Conservation (phyloP, 345 rosid genomes). For the Arabidopsis arenosa region DNA sequence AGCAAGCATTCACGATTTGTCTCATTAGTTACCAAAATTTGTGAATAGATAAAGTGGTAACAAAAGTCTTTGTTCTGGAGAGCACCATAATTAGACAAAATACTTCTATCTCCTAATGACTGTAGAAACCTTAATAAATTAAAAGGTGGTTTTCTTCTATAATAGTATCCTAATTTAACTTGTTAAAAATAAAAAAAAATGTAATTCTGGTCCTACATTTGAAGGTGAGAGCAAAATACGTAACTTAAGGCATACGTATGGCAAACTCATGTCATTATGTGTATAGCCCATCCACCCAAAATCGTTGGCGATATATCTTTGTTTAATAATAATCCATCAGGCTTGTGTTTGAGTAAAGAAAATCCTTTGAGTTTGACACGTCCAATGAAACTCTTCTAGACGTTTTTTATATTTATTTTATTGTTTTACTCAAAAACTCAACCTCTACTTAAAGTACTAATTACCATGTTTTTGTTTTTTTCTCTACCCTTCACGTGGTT, state of each 20-base stretch:
- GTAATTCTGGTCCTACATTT: constrained; percentile 28
- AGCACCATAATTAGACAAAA: not conserved
- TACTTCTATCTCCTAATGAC: not conserved
- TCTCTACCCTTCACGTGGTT: constrained; percentile 6
- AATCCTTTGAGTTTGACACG: constrained; percentile 34
- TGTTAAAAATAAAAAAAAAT: not conserved
- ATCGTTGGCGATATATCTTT: constrained; percentile 30
- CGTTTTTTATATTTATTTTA: constrained; percentile 17
- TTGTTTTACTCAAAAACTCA: constrained; percentile 42
- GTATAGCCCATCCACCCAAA: constrained; percentile 22
- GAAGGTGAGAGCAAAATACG: constrained; percentile 29
- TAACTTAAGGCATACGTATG: constrained; percentile 39
- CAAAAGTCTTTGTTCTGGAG: not conserved
- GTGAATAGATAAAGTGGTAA: constrained; percentile 6
- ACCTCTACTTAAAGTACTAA: constrained; percentile 36
- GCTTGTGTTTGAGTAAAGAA: constrained; percentile 49
- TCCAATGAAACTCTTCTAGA: constrained; percentile 57
- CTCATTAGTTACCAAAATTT: not conserved
- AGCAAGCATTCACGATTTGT: not conserved
- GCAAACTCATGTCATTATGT: constrained; percentile 20
- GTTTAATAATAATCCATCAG: constrained; percentile 25
- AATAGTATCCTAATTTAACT: too few relatives aligned
- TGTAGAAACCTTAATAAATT: not conserved
- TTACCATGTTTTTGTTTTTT: constrained; percentile 18
- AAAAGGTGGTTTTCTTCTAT: too few relatives aligned